A percentile compares a stretch with the other conserved stretches of the same genome.
Evolutionary conservation across 257 asterid genomes (phyloP).

Genomic region (Solanum neorickii): DNA sequence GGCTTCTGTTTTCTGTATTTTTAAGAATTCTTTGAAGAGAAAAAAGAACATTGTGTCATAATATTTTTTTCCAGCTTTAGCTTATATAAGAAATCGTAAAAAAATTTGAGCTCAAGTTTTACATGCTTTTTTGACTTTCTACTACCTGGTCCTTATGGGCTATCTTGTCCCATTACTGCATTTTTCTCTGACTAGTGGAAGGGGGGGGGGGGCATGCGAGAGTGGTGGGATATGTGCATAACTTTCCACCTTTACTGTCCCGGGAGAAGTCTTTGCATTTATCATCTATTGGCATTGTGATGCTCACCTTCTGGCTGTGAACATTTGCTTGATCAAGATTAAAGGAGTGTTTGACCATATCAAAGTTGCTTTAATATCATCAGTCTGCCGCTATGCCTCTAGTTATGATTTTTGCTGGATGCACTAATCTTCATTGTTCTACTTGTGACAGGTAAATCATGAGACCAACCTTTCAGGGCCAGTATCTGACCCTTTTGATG

Average conservation of each 20-base stretch:
- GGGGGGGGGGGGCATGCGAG: neutral
- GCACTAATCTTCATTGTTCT: neutral
- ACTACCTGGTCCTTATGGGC: neutral
- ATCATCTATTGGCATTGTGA: neutral
- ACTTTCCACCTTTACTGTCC: neutral
- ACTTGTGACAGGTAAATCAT: neutral
- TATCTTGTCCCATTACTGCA: neutral
- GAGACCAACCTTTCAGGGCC: constrained; percentile 13
- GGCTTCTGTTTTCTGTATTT: neutral
- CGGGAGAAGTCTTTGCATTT: neutral
- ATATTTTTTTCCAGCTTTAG: neutral
- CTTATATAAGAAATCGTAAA: neutral
- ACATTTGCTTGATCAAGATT: neutral
- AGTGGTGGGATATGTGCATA: neutral
- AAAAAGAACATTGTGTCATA: neutral
- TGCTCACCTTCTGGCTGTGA: neutral
- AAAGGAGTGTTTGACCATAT: neutral
- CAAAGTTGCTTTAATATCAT: neutral
- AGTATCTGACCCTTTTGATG: constrained; percentile 31
- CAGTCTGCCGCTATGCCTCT: neutral
- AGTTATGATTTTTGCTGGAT: neutral
- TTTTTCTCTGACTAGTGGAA: neutral
- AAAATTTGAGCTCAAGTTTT: neutral
- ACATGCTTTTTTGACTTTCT: neutral
- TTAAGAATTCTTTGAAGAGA: neutral